Evolutionary conservation across 2,329 filamentous ascomycete species (phyloP).

Genomic region (Daldinia sp.): DNA sequence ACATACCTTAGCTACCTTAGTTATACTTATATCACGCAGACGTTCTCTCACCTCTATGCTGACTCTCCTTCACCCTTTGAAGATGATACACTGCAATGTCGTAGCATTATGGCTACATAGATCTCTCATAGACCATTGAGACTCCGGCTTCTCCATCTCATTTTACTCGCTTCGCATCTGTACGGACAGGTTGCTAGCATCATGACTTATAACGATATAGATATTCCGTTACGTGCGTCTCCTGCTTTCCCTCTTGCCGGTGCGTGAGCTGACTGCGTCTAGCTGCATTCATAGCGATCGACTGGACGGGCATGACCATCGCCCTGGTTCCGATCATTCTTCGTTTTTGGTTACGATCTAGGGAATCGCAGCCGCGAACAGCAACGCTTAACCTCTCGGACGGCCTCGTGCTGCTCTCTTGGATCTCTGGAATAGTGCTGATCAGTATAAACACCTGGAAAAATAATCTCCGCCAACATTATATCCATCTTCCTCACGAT

Average conservation of each 20-base stretch:
- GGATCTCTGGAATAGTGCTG: constrained; percentile 43
- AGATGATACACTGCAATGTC: background rate
- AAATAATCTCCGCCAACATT: constrained; percentile 40
- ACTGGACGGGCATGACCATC: constrained; percentile 43
- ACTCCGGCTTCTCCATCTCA: background rate
- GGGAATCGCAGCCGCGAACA: constrained; percentile 33
- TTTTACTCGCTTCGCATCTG: background rate
- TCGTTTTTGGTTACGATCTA: constrained; percentile 44
- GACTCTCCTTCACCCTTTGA: background rate
- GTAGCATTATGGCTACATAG: constrained; percentile 8
- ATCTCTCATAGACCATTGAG: background rate
- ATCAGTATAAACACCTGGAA: constrained; percentile 47
- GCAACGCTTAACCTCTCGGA: constrained; percentile 40
- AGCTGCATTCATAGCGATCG: constrained; percentile 48
- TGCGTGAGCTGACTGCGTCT: constrained; percentile 13
- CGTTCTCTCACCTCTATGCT: background rate
- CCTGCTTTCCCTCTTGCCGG: background rate
- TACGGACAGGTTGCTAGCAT: background rate
- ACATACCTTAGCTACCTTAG: background rate
- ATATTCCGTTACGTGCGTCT: constrained; percentile 22
- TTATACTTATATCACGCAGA: constrained; percentile 6
- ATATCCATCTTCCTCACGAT: constrained; percentile 32
- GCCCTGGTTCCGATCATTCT: constrained; percentile 45
- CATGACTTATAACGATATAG: constrained; percentile 19
- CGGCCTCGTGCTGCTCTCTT: constrained; percentile 41